Base-by-base conservation (phyloP, 2,329 filamentous ascomycete genomes). In the Mycosphaerella sp. region DNA sequence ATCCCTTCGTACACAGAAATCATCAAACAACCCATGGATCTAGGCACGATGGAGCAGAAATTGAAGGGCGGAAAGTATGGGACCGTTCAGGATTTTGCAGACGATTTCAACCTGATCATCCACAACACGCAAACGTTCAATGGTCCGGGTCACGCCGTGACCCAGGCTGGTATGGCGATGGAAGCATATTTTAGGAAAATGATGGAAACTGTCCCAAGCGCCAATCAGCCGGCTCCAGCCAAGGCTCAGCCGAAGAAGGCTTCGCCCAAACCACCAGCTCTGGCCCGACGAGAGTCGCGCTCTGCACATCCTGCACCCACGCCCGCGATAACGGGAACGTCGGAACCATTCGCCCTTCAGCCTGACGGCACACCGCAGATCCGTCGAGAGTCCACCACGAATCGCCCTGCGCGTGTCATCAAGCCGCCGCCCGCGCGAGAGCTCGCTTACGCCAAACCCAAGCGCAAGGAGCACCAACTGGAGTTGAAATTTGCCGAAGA, bases 401-500 rank as follows among this genome's bases (percentile, higher is more conserved):
- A 85, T 53, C 83, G 93, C 48, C 91, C 92, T 9, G 96, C 96
- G 77, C 86, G 93, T 51, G 89, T 92, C 11, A 95, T 97, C 52
- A 89, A 95, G 64, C 87, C 91, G 7, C 90, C 93, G 0, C 91
- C 92, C 66, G 83, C 85, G 58, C 91, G 92, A 62, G 93, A 97
- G 67, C 79, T 96, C n/a, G 86, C 91, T 6, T 97, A 96, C 68
- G 81, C 85, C 14, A 89, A 90, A 67, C 88, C 89, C 9, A 95
- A 95, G 76, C 91, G 84, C 73, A 87, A 95, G 82, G 93, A 92
- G 74, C 84, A 87, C 59, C 85, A 90, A 61, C 84, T 88, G 40
- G 92, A 97, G 71, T 78, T 97, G 52, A 89, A 87, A 62, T 98
- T 97, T 71, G 92, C 89, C 67, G 86, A 95, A 60, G 83, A 89